Evolutionary conservation across 1,284 basidiomycete species (phyloP).

Genomic region (Ceratobasidium papillatum): DNA sequence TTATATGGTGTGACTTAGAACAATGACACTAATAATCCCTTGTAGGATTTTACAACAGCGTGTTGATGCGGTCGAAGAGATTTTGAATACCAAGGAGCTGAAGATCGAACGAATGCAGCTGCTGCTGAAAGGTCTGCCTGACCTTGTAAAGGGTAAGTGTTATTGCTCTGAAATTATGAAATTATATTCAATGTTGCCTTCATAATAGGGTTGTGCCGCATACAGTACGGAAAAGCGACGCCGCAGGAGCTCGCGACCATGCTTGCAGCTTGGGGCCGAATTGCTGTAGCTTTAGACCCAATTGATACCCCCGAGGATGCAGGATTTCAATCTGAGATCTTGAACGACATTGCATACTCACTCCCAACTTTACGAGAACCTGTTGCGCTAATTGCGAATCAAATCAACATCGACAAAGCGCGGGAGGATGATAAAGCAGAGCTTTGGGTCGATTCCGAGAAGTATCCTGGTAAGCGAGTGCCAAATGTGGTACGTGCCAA

Average conservation of each 20-base stretch:
- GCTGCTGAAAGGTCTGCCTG: conserved; percentile 79
- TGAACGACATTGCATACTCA: conserved; percentile 76
- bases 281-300: conserved; percentile 72
- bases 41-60: conserved; percentile 77
- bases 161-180: conserved; percentile 89
- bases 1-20: too few relatives aligned
- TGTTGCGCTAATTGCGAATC: conserved; percentile 65
- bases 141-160: conserved; percentile 85
- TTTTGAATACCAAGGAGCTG: conserved; percentile 66
- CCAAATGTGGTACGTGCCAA: conserved; percentile 47
- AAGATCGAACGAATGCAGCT: conserved; percentile 68
- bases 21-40: not conserved
- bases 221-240: conserved; percentile 52
- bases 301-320: conserved; percentile 58
- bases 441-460: conserved; percentile 78
- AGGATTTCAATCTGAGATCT: conserved; percentile 68
- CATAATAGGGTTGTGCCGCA: conserved; percentile 20
- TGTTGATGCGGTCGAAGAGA: conserved; percentile 85
- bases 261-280: conserved; percentile 77
- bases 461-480: conserved; percentile 68
- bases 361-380: conserved; percentile 72
- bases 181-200: conserved; percentile 60
- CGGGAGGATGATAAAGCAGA: conserved; percentile 72
- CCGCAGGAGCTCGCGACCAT: conserved; percentile 85
- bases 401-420: conserved; percentile 72